Evolutionary conservation across 2,329 filamentous ascomycete genomes (phyloP).

Genomic region (Penicillium sp.): DNA sequence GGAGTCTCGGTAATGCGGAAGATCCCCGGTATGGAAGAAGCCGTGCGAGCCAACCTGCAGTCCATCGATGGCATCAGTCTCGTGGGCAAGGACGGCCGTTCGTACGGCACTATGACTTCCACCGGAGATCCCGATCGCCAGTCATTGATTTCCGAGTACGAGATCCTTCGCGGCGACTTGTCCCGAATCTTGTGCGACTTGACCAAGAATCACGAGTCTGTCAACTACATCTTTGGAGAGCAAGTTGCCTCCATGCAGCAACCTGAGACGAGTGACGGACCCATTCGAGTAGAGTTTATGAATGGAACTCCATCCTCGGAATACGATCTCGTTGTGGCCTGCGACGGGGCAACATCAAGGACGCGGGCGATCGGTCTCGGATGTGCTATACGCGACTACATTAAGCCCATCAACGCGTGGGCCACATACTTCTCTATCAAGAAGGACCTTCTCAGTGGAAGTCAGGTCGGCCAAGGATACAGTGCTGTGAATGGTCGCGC

Average conservation of each 20-base stretch:
- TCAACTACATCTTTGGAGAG: conserved; percentile 47
- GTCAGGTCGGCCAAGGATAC: conserved; percentile 43
- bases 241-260: conserved; percentile 44
- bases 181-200: conserved; percentile 38
- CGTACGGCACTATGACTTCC: conserved; percentile 35
- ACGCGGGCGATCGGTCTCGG: conserved; percentile 52
- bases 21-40: conserved; percentile 38
- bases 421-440: conserved; percentile 49
- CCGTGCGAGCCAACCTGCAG: conserved; percentile 30
- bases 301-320: conserved; percentile 41
- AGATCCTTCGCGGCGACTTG: conserved; percentile 44
- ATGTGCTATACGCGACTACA: conserved; percentile 45
- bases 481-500: conserved; percentile 46
- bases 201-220: conserved; percentile 42
- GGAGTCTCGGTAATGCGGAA: conserved; percentile 43
- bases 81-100: conserved; percentile 30
- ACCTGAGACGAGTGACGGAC: conserved; percentile 31
- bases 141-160: conserved; percentile 42
- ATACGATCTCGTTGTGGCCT: conserved; percentile 56
- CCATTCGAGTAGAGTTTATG: conserved; percentile 47
- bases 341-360: conserved; percentile 53
- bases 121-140: conserved; percentile 40
- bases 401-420: conserved; percentile 46
- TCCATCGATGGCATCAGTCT: conserved; percentile 37
- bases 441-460: conserved; percentile 45